Conservation (phyloP, 129 eudicot species). For the Calendula officinalis region DNA sequence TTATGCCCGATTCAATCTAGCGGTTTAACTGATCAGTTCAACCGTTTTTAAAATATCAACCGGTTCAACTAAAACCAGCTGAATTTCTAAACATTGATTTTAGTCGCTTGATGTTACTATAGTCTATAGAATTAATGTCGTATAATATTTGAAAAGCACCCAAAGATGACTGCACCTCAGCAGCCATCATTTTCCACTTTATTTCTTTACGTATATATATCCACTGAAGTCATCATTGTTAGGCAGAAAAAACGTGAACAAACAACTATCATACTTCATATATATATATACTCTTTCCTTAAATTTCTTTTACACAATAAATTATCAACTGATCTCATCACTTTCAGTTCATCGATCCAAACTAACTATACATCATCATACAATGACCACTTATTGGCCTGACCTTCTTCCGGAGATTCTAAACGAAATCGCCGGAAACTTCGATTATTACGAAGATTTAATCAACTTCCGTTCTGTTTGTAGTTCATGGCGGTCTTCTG, state of each 20-base stretch:
- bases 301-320: background rate
- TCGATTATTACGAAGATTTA: too few relatives aligned
- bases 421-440: background rate
- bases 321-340: too few relatives aligned
- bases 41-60: too few relatives aligned
- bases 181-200: background rate
- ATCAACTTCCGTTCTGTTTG: constrained; percentile 9
- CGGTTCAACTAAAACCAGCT: too few relatives aligned
- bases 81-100: too few relatives aligned
- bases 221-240: background rate
- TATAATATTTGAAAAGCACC: background rate
- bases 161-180: background rate
- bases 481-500: constrained; percentile 15
- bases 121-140: too few relatives aligned
- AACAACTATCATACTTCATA: background rate
- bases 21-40: too few relatives aligned
- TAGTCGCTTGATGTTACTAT: too few relatives aligned
- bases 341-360: background rate
- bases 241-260: background rate
- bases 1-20: too few relatives aligned
- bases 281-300: background rate
- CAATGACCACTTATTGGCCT: constrained; percentile 7
- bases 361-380: background rate
- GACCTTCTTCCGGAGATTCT: constrained; percentile 12
- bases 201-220: too few relatives aligned